These are phyloP conservation scores for Lophium mytilinum DNA, from an alignment of 495 filamentous ascomycete genomes.

Conservation along the genomic window DNA sequence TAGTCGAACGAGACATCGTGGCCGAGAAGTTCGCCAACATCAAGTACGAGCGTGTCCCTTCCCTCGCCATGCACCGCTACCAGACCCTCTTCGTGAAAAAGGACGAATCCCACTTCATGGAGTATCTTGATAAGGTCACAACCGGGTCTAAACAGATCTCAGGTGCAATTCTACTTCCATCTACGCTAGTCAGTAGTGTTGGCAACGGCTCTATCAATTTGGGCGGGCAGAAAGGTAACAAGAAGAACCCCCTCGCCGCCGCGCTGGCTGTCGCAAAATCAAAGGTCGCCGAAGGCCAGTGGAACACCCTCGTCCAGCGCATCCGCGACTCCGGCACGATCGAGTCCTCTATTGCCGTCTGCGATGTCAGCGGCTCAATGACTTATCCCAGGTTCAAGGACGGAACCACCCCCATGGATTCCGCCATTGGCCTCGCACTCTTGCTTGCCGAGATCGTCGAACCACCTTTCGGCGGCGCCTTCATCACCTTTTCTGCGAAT, in stretches of 20 bases:
- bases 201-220: not conserved
- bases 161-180: slow-evolving; percentile 39
- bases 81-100: slow-evolving; percentile 34
- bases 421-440: slow-evolving; percentile 40
- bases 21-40: slow-evolving; percentile 35
- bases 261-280: slow-evolving; percentile 11
- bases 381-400: slow-evolving; percentile 29
- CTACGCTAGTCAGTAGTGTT: slow-evolving; percentile 27
- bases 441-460: slow-evolving; percentile 38
- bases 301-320: slow-evolving; percentile 41
- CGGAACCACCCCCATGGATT: slow-evolving; percentile 38
- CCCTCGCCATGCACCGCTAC: slow-evolving; percentile 43
- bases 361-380: slow-evolving; percentile 43
- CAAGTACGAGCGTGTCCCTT: slow-evolving; percentile 42
- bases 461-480: slow-evolving; percentile 38
- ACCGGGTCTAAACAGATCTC: slow-evolving; percentile 32
- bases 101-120: slow-evolving; percentile 37
- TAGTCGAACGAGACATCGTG: slow-evolving; percentile 41
- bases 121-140: slow-evolving; percentile 37
- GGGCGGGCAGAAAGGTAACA: too few relatives aligned
- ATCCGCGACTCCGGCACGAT: slow-evolving; percentile 40
- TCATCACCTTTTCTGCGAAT: slow-evolving; percentile 38
- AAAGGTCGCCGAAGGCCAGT: slow-evolving; percentile 37
- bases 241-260: slow-evolving; percentile 5
- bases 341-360: slow-evolving; percentile 38